Evolutionary conservation across 106 monocot species (phyloP).

Genomic region (Triglochin maritima): DNA sequence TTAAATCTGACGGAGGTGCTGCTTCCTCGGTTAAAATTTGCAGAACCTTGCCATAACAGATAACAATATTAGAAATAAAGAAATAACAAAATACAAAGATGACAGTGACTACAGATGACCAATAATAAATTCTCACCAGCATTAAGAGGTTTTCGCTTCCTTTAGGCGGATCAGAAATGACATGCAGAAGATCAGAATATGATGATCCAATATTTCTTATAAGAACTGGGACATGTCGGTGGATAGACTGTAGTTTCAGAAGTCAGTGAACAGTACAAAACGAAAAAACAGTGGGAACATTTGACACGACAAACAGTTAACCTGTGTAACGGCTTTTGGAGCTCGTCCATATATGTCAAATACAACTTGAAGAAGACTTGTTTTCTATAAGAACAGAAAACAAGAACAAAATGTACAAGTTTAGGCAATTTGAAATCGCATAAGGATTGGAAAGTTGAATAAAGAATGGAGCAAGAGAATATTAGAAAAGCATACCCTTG

Average conservation of each 20-base stretch:
- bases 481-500: conserved; percentile 40
- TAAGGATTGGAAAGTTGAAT: not conserved
- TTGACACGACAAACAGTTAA: conserved; percentile 18
- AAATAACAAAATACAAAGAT: not conserved
- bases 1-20: conserved; percentile 62
- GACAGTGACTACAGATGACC: not conserved
- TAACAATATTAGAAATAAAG: not conserved
- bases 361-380: conserved; percentile 59
- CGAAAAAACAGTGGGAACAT: conserved; percentile 1
- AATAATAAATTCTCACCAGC: conserved; percentile 44
- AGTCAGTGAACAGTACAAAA: not conserved
- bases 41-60: conserved; percentile 35
- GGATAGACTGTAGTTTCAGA: conserved; percentile 47
- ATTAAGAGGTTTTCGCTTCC: conserved; percentile 77
- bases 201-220: conserved; percentile 65
- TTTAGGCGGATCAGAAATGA: conserved; percentile 75
- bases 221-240: conserved; percentile 66
- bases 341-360: conserved; percentile 87
- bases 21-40: conserved; percentile 77
- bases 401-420: not conserved
- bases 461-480: not conserved
- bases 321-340: conserved; percentile 87
- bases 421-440: not conserved
- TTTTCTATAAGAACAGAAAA: conserved; percentile 39
- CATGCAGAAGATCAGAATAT: conserved; percentile 42